Evolutionary conservation across 2,329 filamentous ascomycete species (phyloP), one percentile per base, ranked within the genome.

Genomic region (Venturia oleaginea): DNA sequence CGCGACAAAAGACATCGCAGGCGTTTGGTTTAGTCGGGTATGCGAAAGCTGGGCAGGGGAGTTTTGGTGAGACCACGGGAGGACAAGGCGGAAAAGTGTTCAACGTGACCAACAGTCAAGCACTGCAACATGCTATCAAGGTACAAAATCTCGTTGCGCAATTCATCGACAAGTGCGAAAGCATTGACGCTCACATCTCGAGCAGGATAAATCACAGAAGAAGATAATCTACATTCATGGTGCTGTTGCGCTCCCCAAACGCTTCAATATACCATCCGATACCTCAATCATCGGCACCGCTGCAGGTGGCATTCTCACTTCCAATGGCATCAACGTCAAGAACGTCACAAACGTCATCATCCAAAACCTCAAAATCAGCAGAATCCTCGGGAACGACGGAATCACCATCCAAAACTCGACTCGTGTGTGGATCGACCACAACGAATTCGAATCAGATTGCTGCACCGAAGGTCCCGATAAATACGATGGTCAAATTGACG

Each of bases 371-470:
- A 69, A 68, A 19, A 72, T 74, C 32, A 68, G 69, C 19, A 68
- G 75, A 57, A 76, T 79, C 38, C 55, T 73, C 4, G 77, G 73
- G 59, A 75, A 76, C 19, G 79, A 81, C 64, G 73, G 73, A 66
- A 77, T 81, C 64, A 77, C 75, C 4, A 74, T 80, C 42, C 73
- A 75, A n/a, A 77, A 79, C 71, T 74, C 75, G 32, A 80, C 77
- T 1, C 70, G 78, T 2, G 76, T 80, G 0, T 81, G 79, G 79
- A 70, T 81, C 30, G 79, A 81, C 61, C 79, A 81, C 67, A 79
- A 78, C 59, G 79, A 81, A 67, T 79, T 81, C 66, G 68, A 72
- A n/a, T 77, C 74, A 1, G 77, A 79, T 51, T 72, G 79, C 11
- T 62, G 48, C 66, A 72, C 34, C 32, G 57, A 15, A 4, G 77